Conservation (phyloP, 140 eudicot genomes). For the Anethum foeniculum region DNA sequence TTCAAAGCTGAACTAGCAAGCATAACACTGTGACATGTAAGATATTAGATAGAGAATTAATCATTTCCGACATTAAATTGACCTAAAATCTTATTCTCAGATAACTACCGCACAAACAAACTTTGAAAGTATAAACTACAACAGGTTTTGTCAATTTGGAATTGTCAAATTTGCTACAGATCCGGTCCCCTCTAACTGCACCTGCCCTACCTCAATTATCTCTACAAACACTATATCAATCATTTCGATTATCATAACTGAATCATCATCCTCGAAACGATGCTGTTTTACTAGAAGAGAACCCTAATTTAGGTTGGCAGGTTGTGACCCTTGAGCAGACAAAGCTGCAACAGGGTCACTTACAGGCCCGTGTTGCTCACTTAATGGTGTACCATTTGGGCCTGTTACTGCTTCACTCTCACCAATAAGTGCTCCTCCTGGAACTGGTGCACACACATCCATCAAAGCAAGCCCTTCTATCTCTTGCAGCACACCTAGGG, state of each 20-base stretch:
- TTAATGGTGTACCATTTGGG: neutral
- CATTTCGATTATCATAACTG: neutral
- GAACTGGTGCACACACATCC: slow-evolving; percentile 15
- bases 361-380: slow-evolving; percentile 15
- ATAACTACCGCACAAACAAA: neutral
- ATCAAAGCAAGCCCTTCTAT: slow-evolving; percentile 43
- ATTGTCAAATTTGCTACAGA: neutral
- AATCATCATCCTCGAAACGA: neutral
- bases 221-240: slow-evolving; percentile 4
- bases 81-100: neutral
- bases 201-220: slow-evolving; percentile 5
- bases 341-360: slow-evolving; percentile 8
- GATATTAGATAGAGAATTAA: neutral
- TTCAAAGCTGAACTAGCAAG: neutral
- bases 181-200: neutral
- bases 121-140: neutral
- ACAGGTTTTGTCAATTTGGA: neutral
- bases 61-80: neutral
- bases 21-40: neutral
- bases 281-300: neutral
- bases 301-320: neutral
- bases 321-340: slow-evolving; percentile 25
- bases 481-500: slow-evolving; percentile 50
- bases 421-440: slow-evolving; percentile 23
- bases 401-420: slow-evolving; percentile 13